Evolutionary conservation across 1,284 basidiomycete species (phyloP).

Genomic region (Meira nashicola): DNA sequence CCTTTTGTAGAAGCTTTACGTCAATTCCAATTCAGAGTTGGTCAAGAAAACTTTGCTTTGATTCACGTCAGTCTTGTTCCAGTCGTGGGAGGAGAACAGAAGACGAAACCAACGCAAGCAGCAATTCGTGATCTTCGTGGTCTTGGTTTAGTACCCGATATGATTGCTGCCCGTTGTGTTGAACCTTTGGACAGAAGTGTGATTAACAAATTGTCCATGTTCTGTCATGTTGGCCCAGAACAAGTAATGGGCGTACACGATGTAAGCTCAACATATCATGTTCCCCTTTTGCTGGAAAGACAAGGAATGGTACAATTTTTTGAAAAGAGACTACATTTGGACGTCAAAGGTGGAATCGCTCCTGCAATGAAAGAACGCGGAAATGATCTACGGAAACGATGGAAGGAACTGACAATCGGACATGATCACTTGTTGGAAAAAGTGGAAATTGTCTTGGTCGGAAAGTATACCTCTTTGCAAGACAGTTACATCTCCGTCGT

Average conservation of each 20-base stretch:
- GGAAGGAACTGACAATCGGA: constrained; percentile 74
- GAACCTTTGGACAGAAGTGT: constrained; percentile 71
- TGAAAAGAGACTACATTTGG: constrained; percentile 72
- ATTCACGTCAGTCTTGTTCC: constrained; percentile 98
- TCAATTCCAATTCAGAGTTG: constrained; percentile 97
- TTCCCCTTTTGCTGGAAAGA: constrained; percentile 83
- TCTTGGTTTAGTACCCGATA: constrained; percentile 84
- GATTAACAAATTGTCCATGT: constrained; percentile 97
- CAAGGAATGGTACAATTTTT: constrained; percentile 88
- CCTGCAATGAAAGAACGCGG: constrained; percentile 64
- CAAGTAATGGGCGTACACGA: constrained; percentile 97
- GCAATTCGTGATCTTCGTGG: constrained; percentile 91
- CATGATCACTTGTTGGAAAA: constrained; percentile 88
- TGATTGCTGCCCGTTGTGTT: constrained; percentile 83
- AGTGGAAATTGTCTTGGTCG: constrained; percentile 86
- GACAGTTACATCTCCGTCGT: constrained; percentile 99
- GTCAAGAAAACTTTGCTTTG: constrained; percentile 92
- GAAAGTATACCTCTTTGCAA: constrained; percentile 94
- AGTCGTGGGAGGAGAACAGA: constrained; percentile 96
- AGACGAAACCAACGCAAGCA: constrained; percentile 98
- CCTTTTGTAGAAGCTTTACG: constrained; percentile 98
- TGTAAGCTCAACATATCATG: constrained; percentile 94
- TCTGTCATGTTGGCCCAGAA: constrained; percentile 89
- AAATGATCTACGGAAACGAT: constrained; percentile 64
- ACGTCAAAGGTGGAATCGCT: constrained; percentile 61